phyloP scores from a whole-genome alignment of 257 asterid species.

The Oldenlandia corymbosa region DNA sequence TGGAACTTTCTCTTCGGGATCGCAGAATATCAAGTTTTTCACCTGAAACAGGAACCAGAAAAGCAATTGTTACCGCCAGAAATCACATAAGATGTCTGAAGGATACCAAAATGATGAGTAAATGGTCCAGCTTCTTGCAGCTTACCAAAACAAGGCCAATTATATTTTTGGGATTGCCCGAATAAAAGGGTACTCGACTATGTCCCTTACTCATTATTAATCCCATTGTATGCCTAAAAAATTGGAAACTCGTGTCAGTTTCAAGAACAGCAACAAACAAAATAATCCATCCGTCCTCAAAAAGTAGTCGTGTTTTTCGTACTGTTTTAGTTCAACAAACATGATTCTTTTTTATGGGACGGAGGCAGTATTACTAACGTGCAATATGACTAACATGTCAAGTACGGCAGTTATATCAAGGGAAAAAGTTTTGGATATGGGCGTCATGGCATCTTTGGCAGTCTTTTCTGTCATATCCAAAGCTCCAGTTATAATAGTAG shows the following conservation, averaged over 20 bases:
- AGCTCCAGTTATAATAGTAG: slow-evolving; percentile 7
- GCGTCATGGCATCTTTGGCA: slow-evolving; percentile 9
- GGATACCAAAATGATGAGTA: not conserved
- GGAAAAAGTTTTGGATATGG: slow-evolving; percentile 6
- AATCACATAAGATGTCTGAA: not conserved
- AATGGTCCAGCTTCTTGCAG: no score
- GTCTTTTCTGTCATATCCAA: slow-evolving; percentile 8
- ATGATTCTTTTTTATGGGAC: no score
- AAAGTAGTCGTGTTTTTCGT: no score
- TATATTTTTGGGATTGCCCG: slow-evolving; percentile 1
- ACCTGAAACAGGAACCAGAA: not conserved
- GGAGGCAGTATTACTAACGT: not conserved
- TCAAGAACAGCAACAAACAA: not conserved
- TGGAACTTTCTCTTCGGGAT: slow-evolving; percentile 8
- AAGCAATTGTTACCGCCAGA: not conserved
- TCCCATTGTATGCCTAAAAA: slow-evolving; percentile 7
- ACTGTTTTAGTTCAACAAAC: no score
- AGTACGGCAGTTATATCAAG: slow-evolving; percentile 6
- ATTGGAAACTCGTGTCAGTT: not conserved
- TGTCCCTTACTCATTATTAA: slow-evolving; percentile 9
- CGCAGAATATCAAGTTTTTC: slow-evolving; percentile 12
- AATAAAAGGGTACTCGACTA: slow-evolving; percentile 4
- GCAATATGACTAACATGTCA: slow-evolving; percentile 1
- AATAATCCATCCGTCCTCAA: no score
- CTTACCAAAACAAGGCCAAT: slow-evolving; percentile 6